Base-by-base conservation (phyloP, 331 rosid species). In the Telfairia occidentalis region DNA sequence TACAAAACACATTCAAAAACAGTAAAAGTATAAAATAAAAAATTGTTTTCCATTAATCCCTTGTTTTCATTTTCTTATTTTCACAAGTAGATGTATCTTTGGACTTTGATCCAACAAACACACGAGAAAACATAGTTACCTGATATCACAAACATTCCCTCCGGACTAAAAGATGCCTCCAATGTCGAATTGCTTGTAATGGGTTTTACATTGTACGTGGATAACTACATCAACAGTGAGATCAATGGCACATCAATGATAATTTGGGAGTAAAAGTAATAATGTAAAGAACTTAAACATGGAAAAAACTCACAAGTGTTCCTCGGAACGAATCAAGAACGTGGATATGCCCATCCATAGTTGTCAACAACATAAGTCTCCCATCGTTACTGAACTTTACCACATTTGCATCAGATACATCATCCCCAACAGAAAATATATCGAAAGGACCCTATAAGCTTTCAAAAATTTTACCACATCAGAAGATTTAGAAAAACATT, bases 81-180 rank as follows among this genome's bases (percentile, higher is more conserved):
- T 42, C n/a, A 73, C 64, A 73, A 12, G 11, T 11, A 2, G 23
- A 35, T 73, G 35, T 7, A 30, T 37, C 38, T 69, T 65, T 1
- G 5, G 4, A 19, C 43, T 11, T 67, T 7, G 29, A 72, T 23
- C 23, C 5, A 26, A 63, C 35, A 26, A 59, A 74, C 16, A 21
- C 23, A 50, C 64, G 58, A 54, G 23, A 52, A 55, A 26, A 54
- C 21, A n/a, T 57, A 67, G 58, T 49, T 85, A 88, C 97, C 92
- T 76, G 96, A 94, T 77, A 91, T 82, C 37, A 91, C 96, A 86
- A 91, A 94, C 96, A 85, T 94, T 77, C 98, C 97, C 75, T 94
- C 97, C 0, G 97, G 97, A 77, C 96, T 94, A 87, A 91, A 94
- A 81, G 98, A 91, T 74, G 97, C 97, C 87, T 94, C 98, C 80